Base-by-base conservation (phyloP, 164 flowering plant species). In the Aristolochia fimbriata region DNA sequence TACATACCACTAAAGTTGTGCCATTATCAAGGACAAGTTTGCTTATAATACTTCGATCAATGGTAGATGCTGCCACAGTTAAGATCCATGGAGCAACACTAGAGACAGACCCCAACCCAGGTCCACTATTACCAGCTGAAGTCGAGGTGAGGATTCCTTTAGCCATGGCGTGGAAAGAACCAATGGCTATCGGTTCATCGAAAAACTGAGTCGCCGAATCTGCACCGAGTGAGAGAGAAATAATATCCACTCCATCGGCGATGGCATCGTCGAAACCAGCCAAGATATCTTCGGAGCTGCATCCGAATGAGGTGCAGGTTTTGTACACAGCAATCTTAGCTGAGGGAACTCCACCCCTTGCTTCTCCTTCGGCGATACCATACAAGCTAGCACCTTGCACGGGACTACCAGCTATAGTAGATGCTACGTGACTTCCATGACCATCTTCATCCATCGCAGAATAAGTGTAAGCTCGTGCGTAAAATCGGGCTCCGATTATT, bases 141-240 rank as follows among this genome's bases (percentile, higher is more conserved):
- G 20, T 27, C 15, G 43, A 22, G 12, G 54, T 27, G 31, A 60
- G 55, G 20, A 60, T 48, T 24, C 63, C 55, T 2, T 49, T 23
- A 20, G 15, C 16, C 63, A 64, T 56, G 15, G 72, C 68, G 27
- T 67, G 62, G 58, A 64, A 69, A 4, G 68, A 55, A 19, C 60
- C 63, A 15, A 60, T 47, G 25, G 63, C 55, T 2, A 48, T 20
- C 14, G 24, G 15, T 0, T 48, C 48, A 1, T 20, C n/a, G 15
- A 20, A 1, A 8, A 17, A 59, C 20, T 6, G 30, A n/a, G 2
- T 1, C 16, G 54, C 27, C 12, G 4, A 4, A 27, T 19, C 22
- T 2, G 8, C 1, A 17, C 54, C 63, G 30, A 48, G 5, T 15
- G 63, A 60, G 16, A 60, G 6, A 12, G 50, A 45, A 21, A 60